These are phyloP conservation scores for Boletus rex-veris DNA, from an alignment of 768 basidiomycete species.

Conservation along the genomic window DNA sequence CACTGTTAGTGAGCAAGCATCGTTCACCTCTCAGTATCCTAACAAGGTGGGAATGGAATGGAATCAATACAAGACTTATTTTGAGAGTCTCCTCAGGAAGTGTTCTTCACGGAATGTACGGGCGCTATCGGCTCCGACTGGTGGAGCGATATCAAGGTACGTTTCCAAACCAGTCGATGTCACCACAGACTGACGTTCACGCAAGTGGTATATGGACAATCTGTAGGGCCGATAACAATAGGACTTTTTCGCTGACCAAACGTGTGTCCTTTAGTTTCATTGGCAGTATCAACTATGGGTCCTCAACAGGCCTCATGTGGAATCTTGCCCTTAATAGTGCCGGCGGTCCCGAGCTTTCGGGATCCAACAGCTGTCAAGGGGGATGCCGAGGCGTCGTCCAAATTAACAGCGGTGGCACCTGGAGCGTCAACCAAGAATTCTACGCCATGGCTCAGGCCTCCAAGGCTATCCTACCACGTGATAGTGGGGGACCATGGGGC, in stretches of 20 bases:
- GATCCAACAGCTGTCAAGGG: slow-evolving; percentile 57
- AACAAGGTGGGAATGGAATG: slow-evolving; percentile 36
- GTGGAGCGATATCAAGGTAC: slow-evolving; percentile 78
- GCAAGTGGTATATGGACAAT: slow-evolving; percentile 67
- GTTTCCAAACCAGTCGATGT: neutral
- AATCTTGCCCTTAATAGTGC: slow-evolving; percentile 63
- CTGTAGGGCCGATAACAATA: slow-evolving; percentile 38
- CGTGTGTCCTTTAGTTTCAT: slow-evolving; percentile 33
- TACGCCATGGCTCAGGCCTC: slow-evolving; percentile 74
- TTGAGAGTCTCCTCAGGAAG: slow-evolving; percentile 24
- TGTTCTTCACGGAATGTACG: slow-evolving; percentile 59
- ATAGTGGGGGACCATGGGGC: slow-evolving; percentile 63
- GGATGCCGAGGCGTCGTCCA: slow-evolving; percentile 68
- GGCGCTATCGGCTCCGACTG: slow-evolving; percentile 67
- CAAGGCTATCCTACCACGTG: slow-evolving; percentile 68
- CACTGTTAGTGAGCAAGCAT: slow-evolving; percentile 47
- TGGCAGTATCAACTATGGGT: slow-evolving; percentile 33
- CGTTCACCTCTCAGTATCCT: slow-evolving; percentile 54
- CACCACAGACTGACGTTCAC: slow-evolving; percentile 8
- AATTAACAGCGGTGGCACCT: slow-evolving; percentile 61
- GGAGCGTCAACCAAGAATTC: slow-evolving; percentile 71
- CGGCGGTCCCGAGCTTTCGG: slow-evolving; percentile 64
- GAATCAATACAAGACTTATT: neutral
- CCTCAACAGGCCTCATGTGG: slow-evolving; percentile 63
- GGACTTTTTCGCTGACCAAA: slow-evolving; percentile 25